phyloP scores from a whole-genome alignment of 805 yeast species.

The Phaffomyces antillensis region DNA sequence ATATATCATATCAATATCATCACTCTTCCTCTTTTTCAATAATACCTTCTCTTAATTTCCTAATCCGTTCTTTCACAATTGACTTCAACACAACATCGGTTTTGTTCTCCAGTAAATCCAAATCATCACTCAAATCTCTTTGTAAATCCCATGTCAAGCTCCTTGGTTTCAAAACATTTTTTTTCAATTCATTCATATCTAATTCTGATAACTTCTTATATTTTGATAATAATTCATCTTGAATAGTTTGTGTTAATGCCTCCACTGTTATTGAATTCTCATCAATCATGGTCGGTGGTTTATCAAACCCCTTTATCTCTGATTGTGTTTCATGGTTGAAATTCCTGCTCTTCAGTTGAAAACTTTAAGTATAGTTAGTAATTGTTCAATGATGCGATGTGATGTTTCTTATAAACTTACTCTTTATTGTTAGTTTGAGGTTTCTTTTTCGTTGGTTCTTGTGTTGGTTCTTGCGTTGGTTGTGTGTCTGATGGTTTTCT shows the following conservation, averaged over 20 bases:
- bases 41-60: constrained; percentile 5
- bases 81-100: constrained; percentile 37
- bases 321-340: constrained; percentile 13
- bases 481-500: constrained; percentile 3
- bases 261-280: constrained; percentile 31
- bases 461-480: too few relatives aligned
- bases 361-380: too few relatives aligned
- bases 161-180: constrained; percentile 7
- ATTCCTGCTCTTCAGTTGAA: constrained; percentile 14
- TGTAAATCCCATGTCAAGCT: constrained; percentile 30
- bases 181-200: background rate
- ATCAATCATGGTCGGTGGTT: constrained; percentile 20
- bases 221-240: constrained; percentile 22
- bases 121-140: constrained; percentile 30
- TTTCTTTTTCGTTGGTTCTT: background rate
- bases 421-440: background rate
- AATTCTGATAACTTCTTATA: constrained; percentile 11
- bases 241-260: constrained; percentile 25
- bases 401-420: background rate
- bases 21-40: background rate
- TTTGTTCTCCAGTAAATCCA: constrained; percentile 30
- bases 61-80: constrained; percentile 30
- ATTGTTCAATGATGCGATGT: too few relatives aligned
- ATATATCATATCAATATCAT: too few relatives aligned
- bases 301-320: constrained; percentile 11